Evolutionary conservation across 257 asterid species (phyloP), one percentile per base, ranked within the genome.

Genomic region (Ballota nigra): DNA sequence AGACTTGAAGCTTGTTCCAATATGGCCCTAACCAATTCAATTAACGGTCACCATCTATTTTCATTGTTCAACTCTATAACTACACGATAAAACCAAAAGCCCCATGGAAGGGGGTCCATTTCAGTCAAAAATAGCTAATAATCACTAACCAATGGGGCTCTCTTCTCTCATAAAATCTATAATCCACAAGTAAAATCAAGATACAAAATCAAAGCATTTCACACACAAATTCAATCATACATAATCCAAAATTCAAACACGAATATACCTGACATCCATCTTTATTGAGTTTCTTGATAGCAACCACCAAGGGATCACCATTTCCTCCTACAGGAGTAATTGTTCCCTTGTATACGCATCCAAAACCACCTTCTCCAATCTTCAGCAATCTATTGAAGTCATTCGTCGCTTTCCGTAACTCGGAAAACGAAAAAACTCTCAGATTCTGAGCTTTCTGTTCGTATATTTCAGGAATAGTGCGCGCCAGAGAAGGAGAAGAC

Each of bases 341-440:
- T 15, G 74, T 75, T 13, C 88, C 97, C 53, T 79, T 86, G 47
- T 86, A 90, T 0, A 92, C 98, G 51, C 93, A 84, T 61, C 97
- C 98, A 52, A 92, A 92, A 12, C 98, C 98, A 3, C 98, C 98
- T 80, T 92, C 97, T 0, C 98, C 98, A 23, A 92, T 82, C 86
- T 90, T 86, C 5, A 88, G 87, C 8, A 74, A 65, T 75, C 89
- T 82, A 52, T 63, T 82, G 73, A 90, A 92, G 74, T 88, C 84
- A 55, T 83, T 80, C 15, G 98, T 92, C 1, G 96, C 97, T 66
- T 82, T 82, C 43, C 69, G 85, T 0, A 92, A 86, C 78, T 90
- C 96, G 2, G 82, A 24, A 74, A 78, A 87, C 6, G 87, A 79
- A 55, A 92, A 92, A 6, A 85, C 96, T 66, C 96, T 83, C 85